These are phyloP conservation scores for Crepidotus variabilis DNA, from an alignment of 768 basidiomycete genomes.

Conservation along the genomic window DNA sequence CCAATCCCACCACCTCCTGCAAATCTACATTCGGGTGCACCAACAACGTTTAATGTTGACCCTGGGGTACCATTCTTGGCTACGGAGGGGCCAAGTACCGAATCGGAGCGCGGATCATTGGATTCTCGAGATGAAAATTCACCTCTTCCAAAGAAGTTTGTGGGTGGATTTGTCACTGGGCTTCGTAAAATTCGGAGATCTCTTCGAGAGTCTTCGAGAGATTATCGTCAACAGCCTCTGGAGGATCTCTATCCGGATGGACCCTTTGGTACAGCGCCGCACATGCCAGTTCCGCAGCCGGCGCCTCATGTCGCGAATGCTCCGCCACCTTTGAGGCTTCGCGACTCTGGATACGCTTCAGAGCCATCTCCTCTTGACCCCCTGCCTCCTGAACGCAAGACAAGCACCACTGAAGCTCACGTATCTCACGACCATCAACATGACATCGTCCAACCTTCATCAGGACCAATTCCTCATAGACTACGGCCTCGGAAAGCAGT, in stretches of 20 bases:
- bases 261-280: neutral
- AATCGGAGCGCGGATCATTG: conserved; percentile 3
- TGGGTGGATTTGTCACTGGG: conserved; percentile 28
- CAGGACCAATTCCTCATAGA: too few species aligned
- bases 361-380: conserved; percentile 4
- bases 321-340: neutral
- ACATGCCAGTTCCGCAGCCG: neutral
- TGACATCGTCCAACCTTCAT: neutral
- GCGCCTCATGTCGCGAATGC: neutral
- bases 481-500: too few species aligned
- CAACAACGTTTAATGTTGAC: conserved; percentile 18
- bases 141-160: conserved; percentile 12
- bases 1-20: conserved; percentile 20
- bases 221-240: conserved; percentile 5
- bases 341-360: conserved; percentile 18
- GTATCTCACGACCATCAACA: conserved; percentile 4
- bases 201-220: conserved; percentile 15
- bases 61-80: conserved; percentile 20
- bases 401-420: conserved; percentile 3
- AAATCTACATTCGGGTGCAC: conserved; percentile 13
- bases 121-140: neutral
- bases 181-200: conserved; percentile 24
- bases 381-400: conserved; percentile 1
- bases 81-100: conserved; percentile 12
- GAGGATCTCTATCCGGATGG: neutral